These are phyloP conservation scores for Lasiosphaeriaceae sp. DNA, from an alignment of 495 filamentous ascomycete species.

Conservation along the genomic window DNA sequence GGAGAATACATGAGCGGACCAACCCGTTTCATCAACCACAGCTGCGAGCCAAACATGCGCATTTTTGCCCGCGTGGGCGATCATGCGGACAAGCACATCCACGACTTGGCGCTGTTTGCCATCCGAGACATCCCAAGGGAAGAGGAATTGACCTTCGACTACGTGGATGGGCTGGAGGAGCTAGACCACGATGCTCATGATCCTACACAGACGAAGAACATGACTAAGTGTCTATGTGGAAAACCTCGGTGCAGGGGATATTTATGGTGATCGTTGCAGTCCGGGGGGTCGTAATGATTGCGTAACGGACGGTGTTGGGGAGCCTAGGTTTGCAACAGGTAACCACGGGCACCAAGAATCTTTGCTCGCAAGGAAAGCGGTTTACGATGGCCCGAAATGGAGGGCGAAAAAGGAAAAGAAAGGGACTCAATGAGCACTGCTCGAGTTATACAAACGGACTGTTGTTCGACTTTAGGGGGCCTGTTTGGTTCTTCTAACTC, in stretches of 20 bases:
- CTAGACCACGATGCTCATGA: slow-evolving; percentile 48
- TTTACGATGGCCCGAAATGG: too few relatives aligned
- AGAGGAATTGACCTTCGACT: slow-evolving; percentile 86
- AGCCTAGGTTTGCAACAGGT: background rate
- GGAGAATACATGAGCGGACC: slow-evolving; percentile 54
- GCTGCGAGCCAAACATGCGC: slow-evolving; percentile 68
- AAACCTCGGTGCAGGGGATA: slow-evolving; percentile 62
- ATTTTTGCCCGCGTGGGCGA: slow-evolving; percentile 81
- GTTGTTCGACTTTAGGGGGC: too few relatives aligned
- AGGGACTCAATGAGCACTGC: too few relatives aligned
- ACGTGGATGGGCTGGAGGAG: slow-evolving; percentile 55
- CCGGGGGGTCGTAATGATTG: background rate
- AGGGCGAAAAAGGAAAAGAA: too few relatives aligned
- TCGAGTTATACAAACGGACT: too few relatives aligned
- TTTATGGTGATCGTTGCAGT: slow-evolving; percentile 49
- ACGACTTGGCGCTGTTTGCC: slow-evolving; percentile 87
- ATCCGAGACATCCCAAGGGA: slow-evolving; percentile 60
- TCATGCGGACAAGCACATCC: slow-evolving; percentile 68
- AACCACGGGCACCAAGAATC: too few relatives aligned
- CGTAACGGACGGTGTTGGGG: too few relatives aligned
- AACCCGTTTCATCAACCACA: slow-evolving; percentile 73
- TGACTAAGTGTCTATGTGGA: slow-evolving; percentile 65
- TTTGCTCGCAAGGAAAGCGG: too few relatives aligned
- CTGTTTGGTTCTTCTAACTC: too few relatives aligned
- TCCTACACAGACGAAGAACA: slow-evolving; percentile 40